phyloP scores from a whole-genome alignment of 805 yeast genomes.

The Candida rishiriensis region DNA sequence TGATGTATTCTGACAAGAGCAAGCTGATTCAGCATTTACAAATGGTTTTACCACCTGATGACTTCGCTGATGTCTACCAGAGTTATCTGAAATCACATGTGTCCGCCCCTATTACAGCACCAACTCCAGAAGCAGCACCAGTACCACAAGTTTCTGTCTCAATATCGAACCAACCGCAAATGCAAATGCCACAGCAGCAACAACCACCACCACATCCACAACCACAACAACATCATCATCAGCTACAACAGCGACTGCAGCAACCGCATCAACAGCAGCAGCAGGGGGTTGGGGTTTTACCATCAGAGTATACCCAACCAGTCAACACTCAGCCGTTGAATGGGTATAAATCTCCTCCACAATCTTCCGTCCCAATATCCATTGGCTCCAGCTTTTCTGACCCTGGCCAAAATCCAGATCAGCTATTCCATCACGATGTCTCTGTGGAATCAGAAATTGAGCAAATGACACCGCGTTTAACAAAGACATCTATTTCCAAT shows the following conservation, averaged over 20 bases:
- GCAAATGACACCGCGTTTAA: neutral
- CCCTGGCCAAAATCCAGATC: neutral
- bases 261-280: too few relatives aligned
- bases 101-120: too few relatives aligned
- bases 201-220: too few relatives aligned
- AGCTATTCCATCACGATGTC: neutral
- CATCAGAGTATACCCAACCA: too few relatives aligned
- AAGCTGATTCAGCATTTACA: conserved; percentile 3
- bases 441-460: neutral
- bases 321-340: too few relatives aligned
- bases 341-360: neutral
- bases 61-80: conserved; percentile 2
- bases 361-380: neutral
- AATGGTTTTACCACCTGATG: conserved; percentile 1
- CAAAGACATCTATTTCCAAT: neutral
- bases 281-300: too few relatives aligned
- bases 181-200: too few relatives aligned
- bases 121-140: too few relatives aligned
- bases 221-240: too few relatives aligned
- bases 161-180: too few relatives aligned
- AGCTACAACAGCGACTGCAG: too few relatives aligned
- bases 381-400: neutral
- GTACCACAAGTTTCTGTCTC: too few relatives aligned
- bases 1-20: conserved; percentile 4
- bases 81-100: neutral